phyloP scores from a whole-genome alignment of 139 green algal species.

The Chlorella sp. region DNA sequence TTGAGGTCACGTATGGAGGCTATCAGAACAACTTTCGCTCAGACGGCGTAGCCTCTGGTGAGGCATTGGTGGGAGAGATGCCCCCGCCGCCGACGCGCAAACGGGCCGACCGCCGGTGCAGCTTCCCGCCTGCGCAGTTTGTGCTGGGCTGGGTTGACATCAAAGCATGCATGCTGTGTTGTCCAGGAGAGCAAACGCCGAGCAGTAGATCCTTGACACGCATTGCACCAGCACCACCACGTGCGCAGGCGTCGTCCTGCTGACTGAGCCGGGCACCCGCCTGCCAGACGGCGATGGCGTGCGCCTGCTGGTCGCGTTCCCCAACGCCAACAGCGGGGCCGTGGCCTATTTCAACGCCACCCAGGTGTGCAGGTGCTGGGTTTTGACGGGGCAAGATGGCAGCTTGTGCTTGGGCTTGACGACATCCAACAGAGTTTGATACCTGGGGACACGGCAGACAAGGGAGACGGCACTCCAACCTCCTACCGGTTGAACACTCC shows the following conservation, averaged over 20 bases:
- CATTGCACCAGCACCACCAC: no score
- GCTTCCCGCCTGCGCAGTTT: not conserved
- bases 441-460: no score
- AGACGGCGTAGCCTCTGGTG: not conserved
- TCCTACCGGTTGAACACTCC: no score
- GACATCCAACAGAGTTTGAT: no score
- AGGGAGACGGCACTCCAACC: no score
- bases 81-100: not conserved
- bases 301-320: not conserved
- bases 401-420: no score
- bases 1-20: not conserved
- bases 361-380: no score
- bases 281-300: not conserved
- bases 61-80: not conserved
- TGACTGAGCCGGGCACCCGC: not conserved
- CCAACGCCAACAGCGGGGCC: not conserved
- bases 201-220: not conserved
- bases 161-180: no score
- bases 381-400: no score
- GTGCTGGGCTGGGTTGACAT: no score
- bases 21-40: not conserved
- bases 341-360: conserved; percentile 2
- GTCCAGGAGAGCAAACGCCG: no score
- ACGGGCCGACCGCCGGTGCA: not conserved
- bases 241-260: not conserved